Conservation (phyloP, 2,329 filamentous ascomycete species). For the Boeremia lycopersici region DNA sequence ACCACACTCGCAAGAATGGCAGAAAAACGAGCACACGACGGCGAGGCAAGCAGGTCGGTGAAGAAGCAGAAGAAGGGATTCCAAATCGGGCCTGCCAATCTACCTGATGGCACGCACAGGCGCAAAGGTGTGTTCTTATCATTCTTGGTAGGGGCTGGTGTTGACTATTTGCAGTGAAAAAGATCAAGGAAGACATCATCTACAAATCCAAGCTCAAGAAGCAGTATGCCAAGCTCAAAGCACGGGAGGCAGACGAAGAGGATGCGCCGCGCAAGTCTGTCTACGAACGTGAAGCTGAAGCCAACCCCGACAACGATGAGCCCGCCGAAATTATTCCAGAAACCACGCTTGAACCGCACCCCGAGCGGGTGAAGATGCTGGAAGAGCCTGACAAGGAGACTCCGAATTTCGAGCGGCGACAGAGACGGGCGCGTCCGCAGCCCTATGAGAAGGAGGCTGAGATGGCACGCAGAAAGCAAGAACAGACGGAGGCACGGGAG, state of each 20-base stretch:
- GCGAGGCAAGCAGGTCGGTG: conserved; percentile 37
- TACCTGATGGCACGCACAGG: conserved; percentile 86
- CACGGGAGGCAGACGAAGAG: conserved; percentile 54
- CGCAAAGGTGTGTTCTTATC: conserved; percentile 67
- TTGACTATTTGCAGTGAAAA: conserved; percentile 65
- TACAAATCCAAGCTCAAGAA: conserved; percentile 94
- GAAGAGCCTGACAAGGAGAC: conserved; percentile 47
- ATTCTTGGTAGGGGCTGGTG: neutral
- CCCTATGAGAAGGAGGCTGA: conserved; percentile 53
- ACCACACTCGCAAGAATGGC: conserved; percentile 54
- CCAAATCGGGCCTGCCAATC: conserved; percentile 83
- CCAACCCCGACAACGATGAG: conserved; percentile 24
- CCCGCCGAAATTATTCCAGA: conserved; percentile 31
- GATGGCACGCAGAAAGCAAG: conserved; percentile 59
- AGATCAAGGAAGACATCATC: conserved; percentile 88
- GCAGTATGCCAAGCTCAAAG: conserved; percentile 86
- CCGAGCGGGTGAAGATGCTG: conserved; percentile 65
- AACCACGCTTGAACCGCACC: conserved; percentile 61
- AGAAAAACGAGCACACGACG: conserved; percentile 63
- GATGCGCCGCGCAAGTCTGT: conserved; percentile 42
- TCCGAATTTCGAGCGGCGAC: conserved; percentile 28
- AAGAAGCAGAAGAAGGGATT: conserved; percentile 73
- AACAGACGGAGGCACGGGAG: conserved; percentile 67
- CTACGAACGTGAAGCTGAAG: conserved; percentile 37
- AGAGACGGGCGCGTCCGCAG: conserved; percentile 37